Evolutionary conservation across 257 asterid genomes (phyloP).

Genomic region (Mitragyna speciosa): DNA sequence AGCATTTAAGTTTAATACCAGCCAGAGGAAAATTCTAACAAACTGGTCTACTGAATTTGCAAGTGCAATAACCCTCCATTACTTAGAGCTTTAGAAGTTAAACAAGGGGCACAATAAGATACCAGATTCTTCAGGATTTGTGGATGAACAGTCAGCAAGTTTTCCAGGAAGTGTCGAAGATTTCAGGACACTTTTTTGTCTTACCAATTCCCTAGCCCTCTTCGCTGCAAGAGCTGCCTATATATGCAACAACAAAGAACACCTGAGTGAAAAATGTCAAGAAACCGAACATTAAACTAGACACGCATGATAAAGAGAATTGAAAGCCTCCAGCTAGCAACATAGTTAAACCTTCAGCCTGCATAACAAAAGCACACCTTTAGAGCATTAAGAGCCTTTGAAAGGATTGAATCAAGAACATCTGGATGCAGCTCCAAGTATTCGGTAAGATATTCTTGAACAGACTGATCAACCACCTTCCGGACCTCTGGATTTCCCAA

Average conservation of each 20-base stretch:
- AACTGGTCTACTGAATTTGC: too few species aligned
- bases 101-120: constrained; percentile 12
- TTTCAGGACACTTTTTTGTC: constrained; percentile 79
- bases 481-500: constrained; percentile 97
- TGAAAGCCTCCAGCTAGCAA: constrained; percentile 6
- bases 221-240: constrained; percentile 99
- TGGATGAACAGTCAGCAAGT: constrained; percentile 97
- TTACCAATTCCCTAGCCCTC: constrained; percentile 93
- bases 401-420: constrained; percentile 76
- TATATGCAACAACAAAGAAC: constrained; percentile 14
- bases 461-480: constrained; percentile 72
- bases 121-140: constrained; percentile 90
- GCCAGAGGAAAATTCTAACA: too few species aligned
- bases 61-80: too few species aligned
- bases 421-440: constrained; percentile 97
- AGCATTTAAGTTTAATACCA: background rate
- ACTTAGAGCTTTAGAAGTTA: background rate
- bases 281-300: background rate
- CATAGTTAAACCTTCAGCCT: constrained; percentile 15
- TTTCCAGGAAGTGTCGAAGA: constrained; percentile 98
- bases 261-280: background rate
- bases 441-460: constrained; percentile 90
- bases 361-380: constrained; percentile 49
- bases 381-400: constrained; percentile 89
- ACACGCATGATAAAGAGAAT: background rate